Evolutionary conservation across 1,284 basidiomycete species (phyloP), one percentile per base, ranked within the genome.

Genomic region (Mycosarcoma mackinlayi): DNA sequence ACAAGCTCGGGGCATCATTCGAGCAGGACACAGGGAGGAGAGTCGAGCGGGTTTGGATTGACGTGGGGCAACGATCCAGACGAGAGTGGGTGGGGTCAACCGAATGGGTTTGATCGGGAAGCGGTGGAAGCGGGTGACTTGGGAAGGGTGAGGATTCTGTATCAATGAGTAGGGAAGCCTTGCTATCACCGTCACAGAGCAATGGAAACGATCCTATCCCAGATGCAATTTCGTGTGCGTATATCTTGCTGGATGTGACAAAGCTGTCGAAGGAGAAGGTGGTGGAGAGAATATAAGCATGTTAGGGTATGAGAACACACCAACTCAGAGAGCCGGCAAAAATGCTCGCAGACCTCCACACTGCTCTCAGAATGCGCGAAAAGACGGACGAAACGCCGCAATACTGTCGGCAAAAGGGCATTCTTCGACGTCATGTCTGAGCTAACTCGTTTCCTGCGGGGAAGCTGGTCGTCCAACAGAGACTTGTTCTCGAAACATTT

Each of bases 41-140:
- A 64, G 45, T 64, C 53, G 50, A 65, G 58, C 31, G 68, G 62
- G 3, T 62, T 58, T 16, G 53, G 38, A 4, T 34, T 45, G 14
- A 41, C 24, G 8, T 73, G 70, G 70, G 69, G 70, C 3, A 49
- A 48, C 6, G 65, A 68, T 27, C 41, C 45, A 16, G 70, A 73
- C 41, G 70, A 68, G 31, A 59, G 59, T 24, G 58, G 58, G 0
- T 53, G 59, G 41, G 58, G 37, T 4, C 47, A 44, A 11, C 45
- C 33, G 31, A 33, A 27, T 3, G 51, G 27, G 21, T 21, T 71
- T 19, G 61, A 69, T 33, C 45, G 64, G 6, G 58, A 67, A 45
- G 59, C 67, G 21, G 40, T 74, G 24, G 72, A 74, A 40, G 44
- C 44, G 25, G 72, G 72, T 3, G 68, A 74, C 33, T 41, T 64